A percentile compares a stretch with the other conserved stretches of the same genome.
Evolutionary conservation across 768 basidiomycete species (phyloP).

Genomic region (Roridomyces roridus): DNA sequence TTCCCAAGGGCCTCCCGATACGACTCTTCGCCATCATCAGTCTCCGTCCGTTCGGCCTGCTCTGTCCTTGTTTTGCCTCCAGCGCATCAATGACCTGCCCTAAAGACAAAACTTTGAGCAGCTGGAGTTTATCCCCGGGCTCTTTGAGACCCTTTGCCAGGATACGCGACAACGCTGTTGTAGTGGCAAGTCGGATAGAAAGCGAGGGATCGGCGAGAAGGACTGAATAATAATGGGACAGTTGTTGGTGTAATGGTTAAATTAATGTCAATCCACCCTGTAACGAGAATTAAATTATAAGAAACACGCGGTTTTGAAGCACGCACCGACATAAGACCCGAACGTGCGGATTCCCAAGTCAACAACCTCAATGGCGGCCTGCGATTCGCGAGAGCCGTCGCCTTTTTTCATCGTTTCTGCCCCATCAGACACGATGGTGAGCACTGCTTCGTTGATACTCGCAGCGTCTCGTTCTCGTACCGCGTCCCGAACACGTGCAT

Average conservation of each 20-base stretch:
- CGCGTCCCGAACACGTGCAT: conserved; percentile 85
- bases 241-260: conserved; percentile 92
- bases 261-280: conserved; percentile 98
- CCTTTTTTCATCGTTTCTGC: conserved; percentile 67
- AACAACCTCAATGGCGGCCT: conserved; percentile 75
- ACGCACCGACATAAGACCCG: conserved; percentile 92
- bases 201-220: conserved; percentile 81
- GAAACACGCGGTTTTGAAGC: not conserved
- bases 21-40: conserved; percentile 87
- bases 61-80: conserved; percentile 76
- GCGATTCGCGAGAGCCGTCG: conserved; percentile 54
- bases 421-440: conserved; percentile 81
- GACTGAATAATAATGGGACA: conserved; percentile 81
- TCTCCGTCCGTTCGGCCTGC: conserved; percentile 65
- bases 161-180: conserved; percentile 80
- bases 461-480: conserved; percentile 91
- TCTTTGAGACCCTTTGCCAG: conserved; percentile 95
- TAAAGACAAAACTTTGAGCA: conserved; percentile 88
- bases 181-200: conserved; percentile 83
- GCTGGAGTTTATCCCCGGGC: conserved; percentile 84
- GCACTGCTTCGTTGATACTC: conserved; percentile 83
- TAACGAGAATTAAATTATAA: conserved; percentile 5
- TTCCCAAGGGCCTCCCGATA: conserved; percentile 91
- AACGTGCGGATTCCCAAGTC: conserved; percentile 94
- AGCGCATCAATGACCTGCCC: conserved; percentile 82